Evolutionary conservation across 768 basidiomycete species (phyloP).

Genomic region (Lepiota brunneoincarnata): DNA sequence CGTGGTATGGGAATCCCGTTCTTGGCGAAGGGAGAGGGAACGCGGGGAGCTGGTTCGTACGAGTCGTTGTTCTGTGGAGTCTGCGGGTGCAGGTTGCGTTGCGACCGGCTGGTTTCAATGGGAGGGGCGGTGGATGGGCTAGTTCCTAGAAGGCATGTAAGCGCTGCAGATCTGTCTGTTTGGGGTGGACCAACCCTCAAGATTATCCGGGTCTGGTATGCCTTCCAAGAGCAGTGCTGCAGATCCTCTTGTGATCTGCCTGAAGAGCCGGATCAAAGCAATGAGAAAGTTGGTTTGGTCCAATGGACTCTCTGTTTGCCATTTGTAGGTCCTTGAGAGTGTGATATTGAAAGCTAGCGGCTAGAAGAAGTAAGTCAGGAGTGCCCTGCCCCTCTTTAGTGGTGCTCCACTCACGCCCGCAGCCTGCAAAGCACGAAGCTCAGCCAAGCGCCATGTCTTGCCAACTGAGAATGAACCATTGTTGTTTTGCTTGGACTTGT

Average conservation of each 20-base stretch:
- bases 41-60: constrained; percentile 12
- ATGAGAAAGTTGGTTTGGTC: constrained; percentile 78
- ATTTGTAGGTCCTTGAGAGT: constrained; percentile 85
- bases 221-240: constrained; percentile 57
- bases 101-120: constrained; percentile 6
- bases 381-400: too few relatives aligned
- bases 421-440: constrained; percentile 80
- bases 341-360: constrained; percentile 74
- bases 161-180: neutral
- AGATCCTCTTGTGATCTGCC: constrained; percentile 39
- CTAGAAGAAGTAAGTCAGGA: constrained; percentile 32
- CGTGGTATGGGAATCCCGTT: constrained; percentile 15
- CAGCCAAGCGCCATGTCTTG: constrained; percentile 89
- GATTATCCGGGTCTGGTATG: constrained; percentile 38
- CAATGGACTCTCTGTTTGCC: constrained; percentile 74
- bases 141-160: constrained; percentile 9
- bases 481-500: constrained; percentile 96
- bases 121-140: constrained; percentile 12
- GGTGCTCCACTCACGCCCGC: constrained; percentile 50
- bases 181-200: constrained; percentile 26
- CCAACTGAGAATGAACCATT: constrained; percentile 96
- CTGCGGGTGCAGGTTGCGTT: constrained; percentile 6
- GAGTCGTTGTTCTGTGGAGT: constrained; percentile 14
- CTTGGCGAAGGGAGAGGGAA: constrained; percentile 14
- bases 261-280: constrained; percentile 62